Percentiles rank a stretch among this genome's conserved stretches.
These are phyloP conservation scores for Penicillium sp. DNA, from an alignment of 2,329 filamentous ascomycete genomes.

Conservation along the genomic window DNA sequence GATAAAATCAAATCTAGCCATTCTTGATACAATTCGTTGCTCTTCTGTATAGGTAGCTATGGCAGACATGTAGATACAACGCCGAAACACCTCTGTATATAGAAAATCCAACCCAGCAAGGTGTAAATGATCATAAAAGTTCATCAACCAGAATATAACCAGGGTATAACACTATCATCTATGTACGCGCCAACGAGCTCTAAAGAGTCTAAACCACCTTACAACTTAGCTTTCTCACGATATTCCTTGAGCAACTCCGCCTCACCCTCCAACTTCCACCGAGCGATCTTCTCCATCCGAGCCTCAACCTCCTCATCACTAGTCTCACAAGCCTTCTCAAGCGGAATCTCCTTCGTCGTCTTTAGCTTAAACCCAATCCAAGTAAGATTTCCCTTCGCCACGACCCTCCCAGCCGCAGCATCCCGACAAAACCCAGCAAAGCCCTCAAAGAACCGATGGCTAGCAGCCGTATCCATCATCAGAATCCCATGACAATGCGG, in stretches of 20 bases:
- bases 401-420: slow-evolving; percentile 30
- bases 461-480: slow-evolving; percentile 47
- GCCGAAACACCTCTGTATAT: too few relatives aligned
- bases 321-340: slow-evolving; percentile 34
- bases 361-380: slow-evolving; percentile 32
- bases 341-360: slow-evolving; percentile 28
- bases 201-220: slow-evolving; percentile 2
- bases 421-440: slow-evolving; percentile 54
- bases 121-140: background rate
- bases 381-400: slow-evolving; percentile 30
- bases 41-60: background rate
- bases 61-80: background rate
- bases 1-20: background rate
- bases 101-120: too few relatives aligned
- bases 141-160: background rate
- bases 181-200: background rate
- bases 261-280: slow-evolving; percentile 38
- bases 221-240: slow-evolving; percentile 34
- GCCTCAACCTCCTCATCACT: slow-evolving; percentile 38
- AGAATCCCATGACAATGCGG: slow-evolving; percentile 55
- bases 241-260: slow-evolving; percentile 31
- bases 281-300: slow-evolving; percentile 26
- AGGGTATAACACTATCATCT: background rate
- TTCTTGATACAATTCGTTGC: background rate
- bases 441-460: slow-evolving; percentile 52